Evolutionary conservation across 805 yeast genomes (phyloP).

Genomic region (Lipomyces lipofer): DNA sequence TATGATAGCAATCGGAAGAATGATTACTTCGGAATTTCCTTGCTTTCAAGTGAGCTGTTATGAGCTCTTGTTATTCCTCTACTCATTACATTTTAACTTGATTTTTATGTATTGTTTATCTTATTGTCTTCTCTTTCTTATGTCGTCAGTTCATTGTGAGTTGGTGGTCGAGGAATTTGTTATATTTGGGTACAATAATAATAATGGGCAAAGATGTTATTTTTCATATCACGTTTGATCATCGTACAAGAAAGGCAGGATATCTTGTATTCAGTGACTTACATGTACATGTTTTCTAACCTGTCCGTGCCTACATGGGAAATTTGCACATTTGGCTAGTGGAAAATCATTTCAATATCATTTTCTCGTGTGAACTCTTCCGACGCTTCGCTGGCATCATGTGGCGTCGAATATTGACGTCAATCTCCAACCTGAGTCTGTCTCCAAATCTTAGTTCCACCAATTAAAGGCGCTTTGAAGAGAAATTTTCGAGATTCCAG

Average conservation of each 20-base stretch:
- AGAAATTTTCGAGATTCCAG: no score
- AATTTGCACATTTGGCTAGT: not conserved
- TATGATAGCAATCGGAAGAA: no score
- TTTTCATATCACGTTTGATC: not conserved
- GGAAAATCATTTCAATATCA: no score
- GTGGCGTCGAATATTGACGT: no score
- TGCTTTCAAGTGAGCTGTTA: no score
- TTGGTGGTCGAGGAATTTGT: not conserved
- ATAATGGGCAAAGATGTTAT: not conserved
- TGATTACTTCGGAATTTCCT: no score
- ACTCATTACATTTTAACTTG: not conserved
- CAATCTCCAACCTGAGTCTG: no score
- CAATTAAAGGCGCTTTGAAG: no score
- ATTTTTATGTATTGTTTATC: not conserved
- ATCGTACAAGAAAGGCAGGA: no score
- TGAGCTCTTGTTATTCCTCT: not conserved
- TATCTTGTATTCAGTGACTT: not conserved
- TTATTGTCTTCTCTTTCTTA: not conserved
- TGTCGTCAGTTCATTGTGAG: constrained; percentile 1
- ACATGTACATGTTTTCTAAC: not conserved
- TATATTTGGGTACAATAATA: not conserved
- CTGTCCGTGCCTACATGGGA: not conserved
- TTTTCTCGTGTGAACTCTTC: no score
- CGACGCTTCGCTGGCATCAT: no score
- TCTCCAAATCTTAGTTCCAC: no score